Evolutionary conservation across 2,329 filamentous ascomycete genomes (phyloP).

Genomic region (Zymoseptoria brevis): DNA sequence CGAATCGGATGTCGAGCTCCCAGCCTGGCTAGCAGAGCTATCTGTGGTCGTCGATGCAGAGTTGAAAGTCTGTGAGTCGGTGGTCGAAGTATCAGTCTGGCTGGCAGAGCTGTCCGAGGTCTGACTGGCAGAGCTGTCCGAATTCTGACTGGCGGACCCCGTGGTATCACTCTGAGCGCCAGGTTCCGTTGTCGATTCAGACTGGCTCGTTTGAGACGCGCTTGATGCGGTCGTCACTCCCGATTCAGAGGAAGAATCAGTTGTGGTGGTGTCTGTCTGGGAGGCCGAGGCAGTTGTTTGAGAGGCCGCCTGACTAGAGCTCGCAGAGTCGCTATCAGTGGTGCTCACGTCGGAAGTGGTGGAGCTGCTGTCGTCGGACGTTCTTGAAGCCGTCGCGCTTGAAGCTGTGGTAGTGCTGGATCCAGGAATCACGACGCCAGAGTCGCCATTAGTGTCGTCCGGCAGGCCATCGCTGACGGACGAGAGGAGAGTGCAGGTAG

Average conservation of each 20-base stretch:
- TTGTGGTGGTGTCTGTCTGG: background rate
- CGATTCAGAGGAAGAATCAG: background rate
- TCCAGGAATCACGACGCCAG: background rate
- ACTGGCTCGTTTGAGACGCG: background rate
- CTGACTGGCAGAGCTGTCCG: background rate
- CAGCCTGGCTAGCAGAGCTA: background rate
- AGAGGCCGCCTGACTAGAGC: background rate
- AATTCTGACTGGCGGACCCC: background rate
- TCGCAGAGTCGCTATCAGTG: background rate
- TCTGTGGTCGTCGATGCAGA: background rate
- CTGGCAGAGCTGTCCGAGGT: background rate
- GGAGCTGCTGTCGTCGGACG: background rate
- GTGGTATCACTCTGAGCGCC: background rate
- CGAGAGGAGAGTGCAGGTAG: background rate
- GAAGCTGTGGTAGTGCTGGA: background rate
- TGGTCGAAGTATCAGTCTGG: background rate
- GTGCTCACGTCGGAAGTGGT: background rate
- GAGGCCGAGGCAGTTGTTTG: background rate
- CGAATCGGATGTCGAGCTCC: background rate
- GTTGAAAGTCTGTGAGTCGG: background rate
- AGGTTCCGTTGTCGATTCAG: background rate
- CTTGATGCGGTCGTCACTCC: background rate
- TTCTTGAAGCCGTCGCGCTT: background rate
- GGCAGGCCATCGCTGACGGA: background rate
- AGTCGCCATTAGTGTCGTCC: background rate